Evolutionary conservation across 1,284 basidiomycete genomes (phyloP), one percentile per base, ranked within the genome.

Genomic region (Moniliophthora roreri): DNA sequence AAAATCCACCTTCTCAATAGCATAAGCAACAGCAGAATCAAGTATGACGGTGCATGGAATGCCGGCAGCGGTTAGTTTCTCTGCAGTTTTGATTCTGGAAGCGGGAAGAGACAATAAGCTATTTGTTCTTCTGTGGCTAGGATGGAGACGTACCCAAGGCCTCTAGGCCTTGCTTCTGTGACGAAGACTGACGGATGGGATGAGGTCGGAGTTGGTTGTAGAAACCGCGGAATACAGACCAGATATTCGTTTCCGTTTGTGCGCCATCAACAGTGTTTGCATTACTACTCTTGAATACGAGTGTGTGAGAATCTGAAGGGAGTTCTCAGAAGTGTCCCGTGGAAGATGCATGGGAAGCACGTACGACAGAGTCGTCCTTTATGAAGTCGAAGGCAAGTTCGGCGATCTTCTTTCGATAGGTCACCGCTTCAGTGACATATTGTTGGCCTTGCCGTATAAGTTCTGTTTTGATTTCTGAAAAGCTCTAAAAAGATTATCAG

Each of bases 261-360:
- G 89, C 6, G 95, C 95, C 57, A 87, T 81, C 48, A 98, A 79
- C 48, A 99, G 80, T 16, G 95, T 90, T 70, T 94, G 89, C 77
- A 97, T 91, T 45, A 99, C 96, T 23, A 98, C 95, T 61, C 97
- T 80, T 40, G 97, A 99, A 74, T 95, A 93, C 20, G 91, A 93
- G 72, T 98, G 96, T 3, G 94, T 98, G 55, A 98, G 80, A 65
- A 98, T 95, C 92, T 95, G 68, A 51, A 28, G 54, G 53, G 45
- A 50, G 46, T 28, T 46, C 49, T 48, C 50, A 49, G 51, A 37
- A 40, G 52, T 32, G 41, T 55, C 16, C 40, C 36, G 38, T 49
- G 45, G 16, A 45, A 34, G 54, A 46, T 39, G 48, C 36, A 15
- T 41, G 39, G 23, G 54, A 45, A 48, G 45, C 44, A 52, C 48